Evolutionary conservation across 768 basidiomycete genomes (phyloP).

Genomic region (Mycena galopus): DNA sequence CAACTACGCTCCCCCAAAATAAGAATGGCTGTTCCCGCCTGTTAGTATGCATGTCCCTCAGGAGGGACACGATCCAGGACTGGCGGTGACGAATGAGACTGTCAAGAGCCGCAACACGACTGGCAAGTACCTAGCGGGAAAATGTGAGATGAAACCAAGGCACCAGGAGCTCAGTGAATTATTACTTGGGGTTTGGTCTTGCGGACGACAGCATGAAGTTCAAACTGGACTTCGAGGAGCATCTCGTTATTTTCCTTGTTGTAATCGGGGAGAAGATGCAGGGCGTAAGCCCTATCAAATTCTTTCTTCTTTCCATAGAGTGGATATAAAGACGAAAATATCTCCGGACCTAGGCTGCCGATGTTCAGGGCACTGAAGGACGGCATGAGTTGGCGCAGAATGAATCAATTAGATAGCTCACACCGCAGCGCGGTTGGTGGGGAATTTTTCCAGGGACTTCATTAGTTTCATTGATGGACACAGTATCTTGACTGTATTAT

Average conservation of each 20-base stretch:
- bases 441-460: neutral
- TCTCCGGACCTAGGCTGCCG: neutral
- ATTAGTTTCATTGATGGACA: neutral
- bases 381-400: neutral
- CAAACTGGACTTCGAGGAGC: neutral
- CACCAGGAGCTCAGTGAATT: neutral
- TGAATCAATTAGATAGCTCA: constrained; percentile 4
- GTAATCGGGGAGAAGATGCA: neutral
- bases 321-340: neutral
- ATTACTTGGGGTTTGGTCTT: neutral
- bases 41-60: constrained; percentile 3
- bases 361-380: neutral
- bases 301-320: constrained; percentile 3
- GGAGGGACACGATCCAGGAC: constrained; percentile 1
- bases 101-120: constrained; percentile 7
- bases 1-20: constrained; percentile 7
- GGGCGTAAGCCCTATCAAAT: neutral
- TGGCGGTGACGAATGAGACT: neutral
- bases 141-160: neutral
- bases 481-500: constrained; percentile 9
- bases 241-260: neutral
- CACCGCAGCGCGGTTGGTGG: constrained; percentile 4
- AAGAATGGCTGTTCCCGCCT: constrained; percentile 11
- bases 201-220: neutral
- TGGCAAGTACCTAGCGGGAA: constrained; percentile 7